Evolutionary conservation across 129 eudicot genomes (phyloP), one percentile per base, ranked within the genome.

Genomic region (Chrysanthemum seticuspe): DNA sequence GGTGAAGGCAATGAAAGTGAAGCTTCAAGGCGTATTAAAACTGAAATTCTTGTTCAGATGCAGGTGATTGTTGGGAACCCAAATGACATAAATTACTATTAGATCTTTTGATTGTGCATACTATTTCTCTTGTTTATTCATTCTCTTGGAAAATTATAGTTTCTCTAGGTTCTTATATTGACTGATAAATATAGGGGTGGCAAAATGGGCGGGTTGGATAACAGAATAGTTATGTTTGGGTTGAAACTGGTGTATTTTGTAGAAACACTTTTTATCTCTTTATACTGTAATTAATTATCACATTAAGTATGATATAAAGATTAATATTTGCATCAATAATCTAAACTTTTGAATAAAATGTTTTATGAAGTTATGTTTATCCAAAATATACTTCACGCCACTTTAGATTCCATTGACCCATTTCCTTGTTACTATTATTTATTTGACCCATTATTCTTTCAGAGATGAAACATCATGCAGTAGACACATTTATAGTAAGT

Each of bases 1-100:
- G 99, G 99, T 18, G 99, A 91, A 84, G 99, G 99, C 75, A 95
- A 91, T 79, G 99, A 95, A 79, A 95, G 99, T 85, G 99, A 95
- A 77, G 99, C 99, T 68, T 95, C 99, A 34, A 86, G 99, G 77
- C 97, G 99, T 73, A 95, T 95, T 70, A 95, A 95, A 86, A 95
- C 99, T 25, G 99, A 95, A 78, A 81, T 95, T 72, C 95, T 95
- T 69, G 99, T 95, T 68, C 99, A 95, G 85, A 95, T 95, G 99
- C 99, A 95, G 99, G 99, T 95, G 13, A 73, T 73, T 23, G 47
- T 56, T 56, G 2, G 47, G 62, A 71, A 15, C 65, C 29, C 40
- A 60, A 79, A 36, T 73, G 47, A 31, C 6, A 16, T 25, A 40
- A 53, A 23, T 59, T 23, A 5, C n/a, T 40, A 27, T 2, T 70